phyloP scores from a whole-genome alignment of 2,329 filamentous ascomycete genomes.

The Truncatella angustata region DNA sequence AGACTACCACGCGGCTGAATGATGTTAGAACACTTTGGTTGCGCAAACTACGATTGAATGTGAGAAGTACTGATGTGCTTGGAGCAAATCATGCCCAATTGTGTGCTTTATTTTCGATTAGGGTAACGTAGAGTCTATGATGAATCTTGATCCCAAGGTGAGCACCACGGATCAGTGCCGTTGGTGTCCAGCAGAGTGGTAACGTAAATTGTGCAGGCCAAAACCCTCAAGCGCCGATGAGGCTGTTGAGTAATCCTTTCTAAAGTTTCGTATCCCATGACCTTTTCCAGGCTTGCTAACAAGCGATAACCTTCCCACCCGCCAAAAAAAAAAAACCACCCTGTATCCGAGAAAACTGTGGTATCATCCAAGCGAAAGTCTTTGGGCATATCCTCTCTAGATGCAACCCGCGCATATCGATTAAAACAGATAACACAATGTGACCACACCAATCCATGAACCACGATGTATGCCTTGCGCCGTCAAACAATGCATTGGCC shows the following conservation, averaged over 20 bases:
- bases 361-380: slow-evolving; percentile 35
- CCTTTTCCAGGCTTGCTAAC: slow-evolving; percentile 17
- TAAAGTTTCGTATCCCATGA: slow-evolving; percentile 22
- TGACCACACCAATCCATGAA: slow-evolving; percentile 13
- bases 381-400: slow-evolving; percentile 19
- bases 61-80: not conserved
- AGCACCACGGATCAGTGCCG: slow-evolving; percentile 17
- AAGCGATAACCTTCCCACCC: slow-evolving; percentile 10
- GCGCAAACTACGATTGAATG: no score
- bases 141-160: slow-evolving; percentile 20
- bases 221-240: slow-evolving; percentile 7
- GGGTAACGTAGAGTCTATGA: slow-evolving; percentile 24
- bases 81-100: slow-evolving; percentile 14
- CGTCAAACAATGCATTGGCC: slow-evolving; percentile 27
- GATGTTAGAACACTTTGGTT: no score
- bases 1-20: not conserved
- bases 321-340: slow-evolving; percentile 11
- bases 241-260: slow-evolving; percentile 27
- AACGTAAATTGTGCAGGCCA: slow-evolving; percentile 26
- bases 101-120: slow-evolving; percentile 21
- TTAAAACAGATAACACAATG: slow-evolving; percentile 22
- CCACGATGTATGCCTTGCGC: slow-evolving; percentile 26
- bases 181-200: slow-evolving; percentile 23
- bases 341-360: slow-evolving; percentile 20
- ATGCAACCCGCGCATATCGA: slow-evolving; percentile 17